Evolutionary conservation across 2,329 filamentous ascomycete genomes (phyloP).

Genomic region (Eutypa lata): DNA sequence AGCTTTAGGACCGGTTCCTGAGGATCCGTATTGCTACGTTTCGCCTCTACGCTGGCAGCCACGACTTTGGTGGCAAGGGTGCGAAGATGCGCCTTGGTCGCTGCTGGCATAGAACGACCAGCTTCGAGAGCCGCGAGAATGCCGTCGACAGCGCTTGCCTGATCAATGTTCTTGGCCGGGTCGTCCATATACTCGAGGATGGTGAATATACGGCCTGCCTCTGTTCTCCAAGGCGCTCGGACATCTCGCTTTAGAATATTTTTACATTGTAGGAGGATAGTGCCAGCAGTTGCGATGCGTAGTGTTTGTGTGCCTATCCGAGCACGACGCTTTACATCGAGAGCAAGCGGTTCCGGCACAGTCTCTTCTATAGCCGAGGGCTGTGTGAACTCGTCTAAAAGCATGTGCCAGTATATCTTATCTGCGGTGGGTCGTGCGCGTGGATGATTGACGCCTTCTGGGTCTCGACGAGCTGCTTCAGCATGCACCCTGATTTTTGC

Average conservation of each 20-base stretch:
- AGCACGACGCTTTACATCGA: conserved; percentile 64
- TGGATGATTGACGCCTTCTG: conserved; percentile 61
- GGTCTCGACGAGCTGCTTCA: conserved; percentile 66
- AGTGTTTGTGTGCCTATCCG: conserved; percentile 55
- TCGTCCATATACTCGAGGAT: conserved; percentile 57
- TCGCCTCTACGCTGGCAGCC: conserved; percentile 45
- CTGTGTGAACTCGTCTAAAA: conserved; percentile 72
- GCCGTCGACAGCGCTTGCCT: conserved; percentile 50
- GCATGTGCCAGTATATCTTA: conserved; percentile 72
- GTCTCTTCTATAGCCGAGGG: conserved; percentile 51
- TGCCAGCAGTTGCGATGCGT: conserved; percentile 68
- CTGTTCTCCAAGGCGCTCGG: conserved; percentile 71
- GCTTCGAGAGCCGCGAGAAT: conserved; percentile 62
- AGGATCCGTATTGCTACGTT: conserved; percentile 38
- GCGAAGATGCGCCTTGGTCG: conserved; percentile 57
- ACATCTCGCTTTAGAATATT: conserved; percentile 80
- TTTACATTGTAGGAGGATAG: conserved; percentile 76
- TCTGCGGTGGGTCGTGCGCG: conserved; percentile 62
- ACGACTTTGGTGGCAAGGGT: conserved; percentile 56
- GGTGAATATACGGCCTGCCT: conserved; percentile 67
- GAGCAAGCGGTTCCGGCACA: conserved; percentile 70
- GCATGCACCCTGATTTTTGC: conserved; percentile 62
- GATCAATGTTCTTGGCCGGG: conserved; percentile 44
- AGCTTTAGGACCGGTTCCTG: conserved; percentile 61
- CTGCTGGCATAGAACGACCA: conserved; percentile 61